A percentile compares a stretch with the other conserved stretches of the same genome.
These are phyloP conservation scores for Rhynchospora tenuis DNA, from an alignment of 176 grass and related monocot genomes.

Conservation along the genomic window DNA sequence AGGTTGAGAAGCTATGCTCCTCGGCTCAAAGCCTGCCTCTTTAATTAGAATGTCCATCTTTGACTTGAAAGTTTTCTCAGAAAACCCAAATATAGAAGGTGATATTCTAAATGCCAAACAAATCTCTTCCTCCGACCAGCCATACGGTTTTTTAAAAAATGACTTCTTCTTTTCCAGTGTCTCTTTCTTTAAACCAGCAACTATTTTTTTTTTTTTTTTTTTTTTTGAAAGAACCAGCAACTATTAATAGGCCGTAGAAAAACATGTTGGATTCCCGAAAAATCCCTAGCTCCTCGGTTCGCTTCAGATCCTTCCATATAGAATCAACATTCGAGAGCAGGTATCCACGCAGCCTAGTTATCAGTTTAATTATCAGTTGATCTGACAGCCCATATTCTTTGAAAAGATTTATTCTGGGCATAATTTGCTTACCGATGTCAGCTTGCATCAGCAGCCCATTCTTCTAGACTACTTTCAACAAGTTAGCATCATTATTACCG, in stretches of 20 bases:
- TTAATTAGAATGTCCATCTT: background rate
- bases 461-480: background rate
- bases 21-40: background rate
- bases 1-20: background rate
- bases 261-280: background rate
- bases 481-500: constrained; percentile 1
- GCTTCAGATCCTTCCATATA: background rate
- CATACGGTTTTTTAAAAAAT: background rate
- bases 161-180: background rate
- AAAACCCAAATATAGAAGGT: background rate
- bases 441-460: background rate
- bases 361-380: background rate
- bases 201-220: no score
- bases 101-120: background rate
- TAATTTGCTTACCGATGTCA: background rate
- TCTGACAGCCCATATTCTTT: background rate
- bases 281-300: background rate
- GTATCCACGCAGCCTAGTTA: background rate
- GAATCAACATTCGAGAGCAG: background rate
- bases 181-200: background rate
- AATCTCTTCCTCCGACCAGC: background rate
- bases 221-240: no score
- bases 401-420: background rate
- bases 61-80: background rate
- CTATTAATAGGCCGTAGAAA: background rate